Evolutionary conservation across 2,329 filamentous ascomycete genomes (phyloP).

Genomic region (Calonectria ilicicola): DNA sequence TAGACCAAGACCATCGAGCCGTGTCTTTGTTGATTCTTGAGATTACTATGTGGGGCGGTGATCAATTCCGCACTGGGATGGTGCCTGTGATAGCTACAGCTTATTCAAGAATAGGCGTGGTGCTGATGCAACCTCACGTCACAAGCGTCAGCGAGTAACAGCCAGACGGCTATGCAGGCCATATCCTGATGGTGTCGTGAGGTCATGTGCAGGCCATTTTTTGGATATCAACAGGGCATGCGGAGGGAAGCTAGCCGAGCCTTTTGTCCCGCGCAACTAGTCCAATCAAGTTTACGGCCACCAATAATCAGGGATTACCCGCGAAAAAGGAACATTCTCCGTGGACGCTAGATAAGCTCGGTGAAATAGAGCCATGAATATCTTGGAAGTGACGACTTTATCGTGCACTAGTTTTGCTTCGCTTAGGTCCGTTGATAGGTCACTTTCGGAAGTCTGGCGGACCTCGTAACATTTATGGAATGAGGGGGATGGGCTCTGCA

Average conservation of each 20-base stretch:
- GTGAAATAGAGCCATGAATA: background rate
- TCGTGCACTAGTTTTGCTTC: background rate
- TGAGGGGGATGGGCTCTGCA: background rate
- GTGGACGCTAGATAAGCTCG: conserved; percentile 15
- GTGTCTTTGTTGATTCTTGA: background rate
- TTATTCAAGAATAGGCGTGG: conserved; percentile 11
- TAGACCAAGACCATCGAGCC: background rate
- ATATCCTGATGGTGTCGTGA: background rate
- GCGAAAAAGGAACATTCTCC: conserved; percentile 14
- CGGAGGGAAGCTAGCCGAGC: conserved; percentile 12
- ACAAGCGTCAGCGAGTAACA: conserved; percentile 7
- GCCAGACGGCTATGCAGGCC: conserved; percentile 6
- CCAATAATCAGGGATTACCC: background rate
- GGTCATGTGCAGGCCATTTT: conserved; percentile 11
- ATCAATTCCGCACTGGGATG: conserved; percentile 6
- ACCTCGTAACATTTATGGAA: background rate
- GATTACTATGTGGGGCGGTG: background rate
- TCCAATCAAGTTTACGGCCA: conserved; percentile 1
- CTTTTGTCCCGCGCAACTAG: background rate
- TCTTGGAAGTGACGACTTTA: background rate
- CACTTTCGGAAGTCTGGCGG: background rate
- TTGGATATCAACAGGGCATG: background rate
- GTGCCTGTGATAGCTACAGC: conserved; percentile 2
- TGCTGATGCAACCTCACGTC: conserved; percentile 24
- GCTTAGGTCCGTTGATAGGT: background rate